Base-by-base conservation (phyloP, 2,329 filamentous ascomycete species). In the Phoma sp. region DNA sequence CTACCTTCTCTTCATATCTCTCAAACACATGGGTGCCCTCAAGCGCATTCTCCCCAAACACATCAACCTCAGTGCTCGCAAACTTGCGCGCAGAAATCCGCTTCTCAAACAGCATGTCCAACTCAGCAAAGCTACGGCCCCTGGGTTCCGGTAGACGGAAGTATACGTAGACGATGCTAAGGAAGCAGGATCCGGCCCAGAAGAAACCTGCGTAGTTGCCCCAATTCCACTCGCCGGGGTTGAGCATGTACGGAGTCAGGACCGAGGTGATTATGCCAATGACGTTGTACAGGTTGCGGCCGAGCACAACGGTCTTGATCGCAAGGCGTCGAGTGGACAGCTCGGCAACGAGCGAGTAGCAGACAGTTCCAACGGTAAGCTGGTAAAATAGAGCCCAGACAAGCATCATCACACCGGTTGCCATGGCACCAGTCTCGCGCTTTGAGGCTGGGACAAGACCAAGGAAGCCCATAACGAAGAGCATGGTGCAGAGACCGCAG, bases 221-320 rank as follows among this genome's bases (percentile, higher is more conserved):
- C 92, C 91, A 96, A 75, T 96, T 80, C 92, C 93, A 96, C 0
- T 86, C 89, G 1, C 80, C 82, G 0, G 92, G 91, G 77, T 96
- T 96, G 37, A 96, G 82, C 92, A 96, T 96, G 77, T 96, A 96
- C 0, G 92, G 92, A 0, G 91, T 96, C 36, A 96, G 76, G 4
- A 96, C 88, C 45, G 86, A 88, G 69, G 87, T 90, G 65, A 96
- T 77, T 62, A 97, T 96, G 59, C 85, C 88, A 38, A 93, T 89
- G 45, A 96, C 79, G 67, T 95, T 93, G 80, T 79, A 82, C 10
- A 91, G 78, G 64, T 91, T 90, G 50, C 92, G 88, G 1, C 89
- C 91, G 2, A 96, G 83, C 1, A 95, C 92, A 22, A 96, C 89
- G 0, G 93, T 96, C 80, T 96, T 96, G 79, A 96, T 93, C 69